Percentiles rank a stretch among this genome's conserved stretches.
Conservation (phyloP, 257 asterid species). For the Verbena officinalis region DNA sequence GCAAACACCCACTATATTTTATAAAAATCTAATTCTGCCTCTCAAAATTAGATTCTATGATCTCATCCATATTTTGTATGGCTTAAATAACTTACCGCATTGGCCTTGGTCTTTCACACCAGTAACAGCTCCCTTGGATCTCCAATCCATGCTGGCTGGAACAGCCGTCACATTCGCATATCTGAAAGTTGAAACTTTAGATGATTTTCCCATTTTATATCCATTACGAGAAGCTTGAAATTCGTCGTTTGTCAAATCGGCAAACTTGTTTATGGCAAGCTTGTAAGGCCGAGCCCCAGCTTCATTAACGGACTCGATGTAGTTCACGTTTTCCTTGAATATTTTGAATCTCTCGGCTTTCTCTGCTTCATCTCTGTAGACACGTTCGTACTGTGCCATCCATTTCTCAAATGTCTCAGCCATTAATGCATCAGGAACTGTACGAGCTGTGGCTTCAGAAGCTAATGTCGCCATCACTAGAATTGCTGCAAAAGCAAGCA, state of each 20-base stretch:
- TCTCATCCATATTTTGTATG: not conserved
- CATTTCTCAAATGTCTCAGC: not conserved
- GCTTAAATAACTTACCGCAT: conserved; percentile 31
- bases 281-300: conserved; percentile 21
- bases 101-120: conserved; percentile 42
- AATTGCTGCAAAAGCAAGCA: not conserved
- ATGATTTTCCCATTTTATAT: not conserved
- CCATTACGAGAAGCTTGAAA: conserved; percentile 22
- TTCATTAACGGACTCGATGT: conserved; percentile 25
- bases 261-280: conserved; percentile 27
- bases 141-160: conserved; percentile 39
- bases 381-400: not conserved
- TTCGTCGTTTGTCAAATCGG: conserved; percentile 34
- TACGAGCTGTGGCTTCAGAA: not conserved
- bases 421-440: not conserved
- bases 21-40: no score
- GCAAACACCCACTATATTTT: no score
- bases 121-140: conserved; percentile 39
- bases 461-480: not conserved
- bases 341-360: not conserved
- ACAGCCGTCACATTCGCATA: conserved; percentile 29
- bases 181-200: not conserved
- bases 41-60: no score
- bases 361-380: not conserved
- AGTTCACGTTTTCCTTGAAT: conserved; percentile 28